Percentiles rank a stretch among this genome's conserved stretches.
phyloP scores from a whole-genome alignment of 805 yeast species.

The Kazachstania taianensis region DNA sequence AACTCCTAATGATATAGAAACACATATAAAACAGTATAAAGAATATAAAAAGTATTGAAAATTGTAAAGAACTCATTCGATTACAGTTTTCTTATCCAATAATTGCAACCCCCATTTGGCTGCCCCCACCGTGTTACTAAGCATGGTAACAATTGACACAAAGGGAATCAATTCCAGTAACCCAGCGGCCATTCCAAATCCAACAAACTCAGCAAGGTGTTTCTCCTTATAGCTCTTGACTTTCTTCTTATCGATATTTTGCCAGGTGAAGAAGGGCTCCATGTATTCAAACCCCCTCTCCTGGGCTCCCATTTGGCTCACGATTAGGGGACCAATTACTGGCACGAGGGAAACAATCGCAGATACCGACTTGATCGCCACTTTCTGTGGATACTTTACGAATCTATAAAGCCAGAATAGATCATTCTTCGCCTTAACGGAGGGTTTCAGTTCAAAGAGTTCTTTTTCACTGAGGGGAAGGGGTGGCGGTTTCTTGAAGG shows the following conservation, averaged over 20 bases:
- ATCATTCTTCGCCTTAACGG: neutral
- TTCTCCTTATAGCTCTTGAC: constrained; percentile 27
- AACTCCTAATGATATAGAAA: neutral
- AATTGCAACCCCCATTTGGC: constrained; percentile 45
- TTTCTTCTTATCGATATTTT: constrained; percentile 19
- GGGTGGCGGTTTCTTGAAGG: no score
- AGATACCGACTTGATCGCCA: no score
- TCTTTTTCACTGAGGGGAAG: constrained; percentile 2
- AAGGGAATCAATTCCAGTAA: constrained; percentile 46
- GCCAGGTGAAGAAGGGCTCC: constrained; percentile 17
- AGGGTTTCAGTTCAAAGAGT: constrained; percentile 10
- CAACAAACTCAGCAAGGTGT: constrained; percentile 32
- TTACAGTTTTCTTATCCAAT: no score
- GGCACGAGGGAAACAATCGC: constrained; percentile 19
- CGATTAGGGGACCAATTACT: constrained; percentile 27
- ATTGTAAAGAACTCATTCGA: no score
- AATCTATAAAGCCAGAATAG: neutral
- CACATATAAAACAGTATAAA: neutral
- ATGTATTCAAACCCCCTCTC: constrained; percentile 23
- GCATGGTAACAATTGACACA: constrained; percentile 41
- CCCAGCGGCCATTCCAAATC: constrained; percentile 45
- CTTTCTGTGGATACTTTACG: neutral
- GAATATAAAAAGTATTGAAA: no score
- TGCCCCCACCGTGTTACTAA: constrained; percentile 52
- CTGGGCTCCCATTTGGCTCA: constrained; percentile 20